A percentile compares a stretch with the other conserved stretches of the same genome.
These are phyloP conservation scores for Solanum hybrid DNA, from an alignment of 305 asterid genomes.

Conservation along the genomic window DNA sequence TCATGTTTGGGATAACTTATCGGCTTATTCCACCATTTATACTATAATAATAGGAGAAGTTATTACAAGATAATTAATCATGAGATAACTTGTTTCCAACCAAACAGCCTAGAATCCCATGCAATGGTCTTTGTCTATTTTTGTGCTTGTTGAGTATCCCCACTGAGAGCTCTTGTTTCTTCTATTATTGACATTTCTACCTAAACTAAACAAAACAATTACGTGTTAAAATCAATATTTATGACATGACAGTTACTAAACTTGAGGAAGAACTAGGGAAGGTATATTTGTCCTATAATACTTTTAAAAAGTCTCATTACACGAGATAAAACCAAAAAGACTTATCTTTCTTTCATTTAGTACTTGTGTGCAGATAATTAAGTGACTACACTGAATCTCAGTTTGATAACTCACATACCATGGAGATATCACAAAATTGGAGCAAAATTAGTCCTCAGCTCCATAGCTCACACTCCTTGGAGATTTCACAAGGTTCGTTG, in stretches of 20 bases:
- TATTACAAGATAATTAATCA: too few species aligned
- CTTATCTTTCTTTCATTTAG: not conserved
- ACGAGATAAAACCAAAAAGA: not conserved
- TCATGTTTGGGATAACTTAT: not conserved
- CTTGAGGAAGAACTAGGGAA: not conserved
- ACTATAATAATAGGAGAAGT: too few species aligned
- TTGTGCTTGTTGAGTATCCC: not conserved
- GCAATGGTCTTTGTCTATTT: not conserved
- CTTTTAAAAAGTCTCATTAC: not conserved
- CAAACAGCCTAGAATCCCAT: not conserved
- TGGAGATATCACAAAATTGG: not conserved
- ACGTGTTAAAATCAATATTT: not conserved
- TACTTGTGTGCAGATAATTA: not conserved
- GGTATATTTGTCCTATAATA: not conserved
- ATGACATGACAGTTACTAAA: not conserved
- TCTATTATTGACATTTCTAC: not conserved
- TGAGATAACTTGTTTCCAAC: not conserved
- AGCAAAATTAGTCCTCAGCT: not conserved
- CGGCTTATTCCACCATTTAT: not conserved
- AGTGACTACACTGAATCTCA: not conserved
- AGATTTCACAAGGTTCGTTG: not conserved
- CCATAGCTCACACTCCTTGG: not conserved
- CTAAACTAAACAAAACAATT: not conserved
- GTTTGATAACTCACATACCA: not conserved
- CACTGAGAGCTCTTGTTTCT: not conserved